Percentiles rank a stretch among this genome's conserved stretches.
Conservation (phyloP, 257 asterid species). For the Penstemon davidsonii region DNA sequence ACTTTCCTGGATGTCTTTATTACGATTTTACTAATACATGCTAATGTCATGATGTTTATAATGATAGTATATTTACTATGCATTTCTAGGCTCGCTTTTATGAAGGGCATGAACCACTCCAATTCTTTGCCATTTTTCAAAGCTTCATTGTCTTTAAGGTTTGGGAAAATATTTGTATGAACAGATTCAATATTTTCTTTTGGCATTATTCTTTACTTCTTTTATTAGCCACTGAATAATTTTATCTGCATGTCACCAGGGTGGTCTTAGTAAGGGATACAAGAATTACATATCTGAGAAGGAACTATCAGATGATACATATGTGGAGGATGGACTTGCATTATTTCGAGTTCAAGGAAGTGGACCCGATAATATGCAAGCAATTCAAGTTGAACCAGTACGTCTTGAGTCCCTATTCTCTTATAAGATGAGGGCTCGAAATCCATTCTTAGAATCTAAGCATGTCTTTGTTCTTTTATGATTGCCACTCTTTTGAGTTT, state of each 20-base stretch:
- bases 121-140: slow-evolving; percentile 66
- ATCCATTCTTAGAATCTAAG: slow-evolving; percentile 9
- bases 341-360: slow-evolving; percentile 79
- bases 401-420: slow-evolving; percentile 25
- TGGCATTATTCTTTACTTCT: background rate
- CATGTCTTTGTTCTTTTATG: slow-evolving; percentile 2
- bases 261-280: slow-evolving; percentile 67
- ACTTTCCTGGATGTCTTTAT: slow-evolving; percentile 30
- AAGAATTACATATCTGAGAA: slow-evolving; percentile 52
- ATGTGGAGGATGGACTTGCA: slow-evolving; percentile 58
- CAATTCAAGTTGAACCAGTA: slow-evolving; percentile 89
- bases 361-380: slow-evolving; percentile 74
- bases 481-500: background rate
- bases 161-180: slow-evolving; percentile 15
- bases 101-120: slow-evolving; percentile 70
- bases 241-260: slow-evolving; percentile 44
- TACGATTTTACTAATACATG: slow-evolving; percentile 19
- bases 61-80: slow-evolving; percentile 16
- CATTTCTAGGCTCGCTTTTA: slow-evolving; percentile 61
- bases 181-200: slow-evolving; percentile 7
- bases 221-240: slow-evolving; percentile 5
- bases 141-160: slow-evolving; percentile 72
- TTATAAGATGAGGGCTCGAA: background rate
- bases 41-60: slow-evolving; percentile 18
- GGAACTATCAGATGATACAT: slow-evolving; percentile 65